Evolutionary conservation across 371 early-diverging fungal species (phyloP).

Genomic region (Mucor velutinosus): DNA sequence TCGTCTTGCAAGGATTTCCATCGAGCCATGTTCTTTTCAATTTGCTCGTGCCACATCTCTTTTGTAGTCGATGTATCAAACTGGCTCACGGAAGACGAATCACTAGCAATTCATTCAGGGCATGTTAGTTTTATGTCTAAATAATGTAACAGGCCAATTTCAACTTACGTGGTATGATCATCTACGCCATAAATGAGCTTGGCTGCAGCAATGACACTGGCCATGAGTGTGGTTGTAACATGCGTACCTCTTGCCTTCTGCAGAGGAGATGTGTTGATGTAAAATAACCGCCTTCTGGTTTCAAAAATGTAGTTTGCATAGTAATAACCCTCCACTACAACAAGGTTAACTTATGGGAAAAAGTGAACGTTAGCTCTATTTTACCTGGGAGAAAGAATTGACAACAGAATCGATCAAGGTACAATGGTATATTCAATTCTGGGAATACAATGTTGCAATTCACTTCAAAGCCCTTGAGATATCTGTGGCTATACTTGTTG

Average conservation of each 20-base stretch:
- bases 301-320: constrained; percentile 14
- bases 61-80: constrained; percentile 3
- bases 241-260: not conserved
- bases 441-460: constrained; percentile 14
- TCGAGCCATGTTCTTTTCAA: not conserved
- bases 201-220: constrained; percentile 17
- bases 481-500: not conserved
- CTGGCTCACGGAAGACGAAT: not conserved
- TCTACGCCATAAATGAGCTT: constrained; percentile 26
- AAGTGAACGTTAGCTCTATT: no score
- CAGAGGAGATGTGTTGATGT: not conserved
- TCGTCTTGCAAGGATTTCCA: constrained; percentile 10
- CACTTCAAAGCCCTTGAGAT: not conserved
- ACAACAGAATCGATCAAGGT: constrained; percentile 25
- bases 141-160: not conserved
- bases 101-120: not conserved
- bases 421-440: constrained; percentile 21
- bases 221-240: constrained; percentile 2
- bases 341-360: no score
- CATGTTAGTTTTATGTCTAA: not conserved
- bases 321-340: constrained; percentile 31
- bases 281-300: not conserved
- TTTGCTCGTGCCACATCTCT: not conserved
- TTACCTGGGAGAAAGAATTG: constrained; percentile 37
- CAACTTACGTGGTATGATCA: constrained; percentile 16